A percentile compares a stretch with the other conserved stretches of the same genome.
These are phyloP conservation scores for Plantago major DNA, from an alignment of 257 asterid species.

Conservation along the genomic window DNA sequence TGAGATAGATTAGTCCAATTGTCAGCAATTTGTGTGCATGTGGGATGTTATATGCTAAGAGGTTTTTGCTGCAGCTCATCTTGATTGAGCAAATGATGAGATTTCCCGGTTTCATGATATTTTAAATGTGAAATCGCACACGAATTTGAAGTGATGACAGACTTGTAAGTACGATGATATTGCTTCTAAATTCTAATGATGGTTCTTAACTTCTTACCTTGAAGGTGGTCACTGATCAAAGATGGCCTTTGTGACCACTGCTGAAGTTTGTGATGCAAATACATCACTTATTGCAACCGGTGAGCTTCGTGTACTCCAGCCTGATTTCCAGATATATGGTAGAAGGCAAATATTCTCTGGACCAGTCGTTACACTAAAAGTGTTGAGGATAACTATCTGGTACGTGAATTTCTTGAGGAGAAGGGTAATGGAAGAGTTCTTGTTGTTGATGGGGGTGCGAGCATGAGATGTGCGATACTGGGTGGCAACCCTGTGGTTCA, in stretches of 20 bases:
- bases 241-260: conserved; percentile 49
- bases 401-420: conserved; percentile 42
- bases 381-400: conserved; percentile 44
- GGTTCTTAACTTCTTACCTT: neutral
- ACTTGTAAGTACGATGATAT: neutral
- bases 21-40: too few relatives aligned
- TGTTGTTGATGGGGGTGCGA: conserved; percentile 50
- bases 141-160: too few relatives aligned
- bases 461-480: conserved; percentile 44
- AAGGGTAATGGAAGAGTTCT: conserved; percentile 45
- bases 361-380: conserved; percentile 41
- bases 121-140: too few relatives aligned
- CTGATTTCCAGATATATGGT: conserved; percentile 40
- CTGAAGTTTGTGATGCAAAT: conserved; percentile 48
- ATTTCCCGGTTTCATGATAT: too few relatives aligned
- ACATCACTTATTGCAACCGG: conserved; percentile 37
- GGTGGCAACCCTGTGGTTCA: conserved; percentile 50
- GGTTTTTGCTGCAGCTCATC: too few relatives aligned
- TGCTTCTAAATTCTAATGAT: neutral
- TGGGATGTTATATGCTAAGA: too few relatives aligned
- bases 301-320: conserved; percentile 42
- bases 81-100: too few relatives aligned
- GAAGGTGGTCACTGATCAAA: conserved; percentile 15
- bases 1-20: too few relatives aligned
- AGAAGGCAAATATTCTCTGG: conserved; percentile 41